Evolutionary conservation across 352 stramenopile species (phyloP).

Genomic region (Peronospora belbahrii): DNA sequence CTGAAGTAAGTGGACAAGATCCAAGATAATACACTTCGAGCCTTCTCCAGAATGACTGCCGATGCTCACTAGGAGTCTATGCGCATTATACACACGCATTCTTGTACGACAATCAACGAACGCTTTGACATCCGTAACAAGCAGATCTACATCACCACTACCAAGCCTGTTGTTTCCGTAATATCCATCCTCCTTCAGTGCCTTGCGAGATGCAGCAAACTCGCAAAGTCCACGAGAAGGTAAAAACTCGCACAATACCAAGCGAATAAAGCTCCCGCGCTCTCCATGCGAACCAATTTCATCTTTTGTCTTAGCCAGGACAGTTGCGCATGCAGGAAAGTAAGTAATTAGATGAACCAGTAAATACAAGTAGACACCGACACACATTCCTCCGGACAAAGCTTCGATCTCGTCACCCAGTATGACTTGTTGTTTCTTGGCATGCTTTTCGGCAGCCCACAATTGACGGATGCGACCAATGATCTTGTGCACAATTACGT

Average conservation of each 20-base stretch:
- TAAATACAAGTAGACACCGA: slow-evolving; percentile 62
- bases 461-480: slow-evolving; percentile 46
- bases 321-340: slow-evolving; percentile 57
- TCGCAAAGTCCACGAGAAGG: slow-evolving; percentile 63
- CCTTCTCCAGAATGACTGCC: slow-evolving; percentile 69
- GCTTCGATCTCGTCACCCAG: slow-evolving; percentile 5
- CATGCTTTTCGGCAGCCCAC: slow-evolving; percentile 47
- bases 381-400: slow-evolving; percentile 28
- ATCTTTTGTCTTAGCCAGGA: slow-evolving; percentile 54
- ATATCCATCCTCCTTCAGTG: slow-evolving; percentile 46
- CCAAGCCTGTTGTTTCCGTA: slow-evolving; percentile 32
- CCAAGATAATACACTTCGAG: slow-evolving; percentile 63
- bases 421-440: slow-evolving; percentile 10
- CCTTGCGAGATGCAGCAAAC: slow-evolving; percentile 44
- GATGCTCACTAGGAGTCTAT: slow-evolving; percentile 59
- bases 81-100: slow-evolving; percentile 54
- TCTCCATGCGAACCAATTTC: slow-evolving; percentile 16
- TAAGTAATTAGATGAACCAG: slow-evolving; percentile 65
- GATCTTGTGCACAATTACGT: slow-evolving; percentile 55
- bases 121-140: slow-evolving; percentile 25
- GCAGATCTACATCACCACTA: slow-evolving; percentile 22
- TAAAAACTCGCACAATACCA: slow-evolving; percentile 63
- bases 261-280: slow-evolving; percentile 36
- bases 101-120: slow-evolving; percentile 39
- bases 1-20: slow-evolving; percentile 66